These are phyloP conservation scores for Achlya hypogyna DNA, from an alignment of 352 stramenopile genomes.

Conservation along the genomic window DNA sequence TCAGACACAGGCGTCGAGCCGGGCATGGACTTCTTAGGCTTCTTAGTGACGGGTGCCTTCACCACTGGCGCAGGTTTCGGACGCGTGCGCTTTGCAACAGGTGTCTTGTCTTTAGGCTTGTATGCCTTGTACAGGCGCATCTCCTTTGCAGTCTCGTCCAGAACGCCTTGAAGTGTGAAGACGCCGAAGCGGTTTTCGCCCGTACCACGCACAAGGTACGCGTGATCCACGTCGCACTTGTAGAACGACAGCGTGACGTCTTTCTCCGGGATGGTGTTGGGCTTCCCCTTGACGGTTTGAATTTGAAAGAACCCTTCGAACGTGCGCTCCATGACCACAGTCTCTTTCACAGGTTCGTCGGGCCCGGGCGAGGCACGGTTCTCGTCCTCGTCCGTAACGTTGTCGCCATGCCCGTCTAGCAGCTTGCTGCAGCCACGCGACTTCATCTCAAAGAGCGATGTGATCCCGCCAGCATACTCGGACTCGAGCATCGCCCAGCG, in stretches of 20 bases:
- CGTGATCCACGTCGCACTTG: conserved; percentile 42
- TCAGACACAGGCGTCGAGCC: conserved; percentile 36
- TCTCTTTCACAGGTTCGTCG: conserved; percentile 41
- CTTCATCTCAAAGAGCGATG: conserved; percentile 81
- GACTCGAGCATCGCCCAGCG: conserved; percentile 80
- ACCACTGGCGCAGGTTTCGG: conserved; percentile 27
- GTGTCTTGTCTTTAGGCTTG: conserved; percentile 60
- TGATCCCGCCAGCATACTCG: conserved; percentile 70
- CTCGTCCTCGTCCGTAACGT: conserved; percentile 29
- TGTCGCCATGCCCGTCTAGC: conserved; percentile 50
- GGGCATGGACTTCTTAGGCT: not conserved
- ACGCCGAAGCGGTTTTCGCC: conserved; percentile 75
- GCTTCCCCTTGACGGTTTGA: conserved; percentile 73
- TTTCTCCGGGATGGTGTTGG: conserved; percentile 68
- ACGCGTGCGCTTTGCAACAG: conserved; percentile 46
- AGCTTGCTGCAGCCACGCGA: conserved; percentile 51
- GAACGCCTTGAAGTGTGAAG: conserved; percentile 59
- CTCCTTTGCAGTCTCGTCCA: conserved; percentile 70
- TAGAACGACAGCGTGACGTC: conserved; percentile 69
- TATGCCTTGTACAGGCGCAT: conserved; percentile 82
- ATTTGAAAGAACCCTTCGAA: conserved; percentile 85
- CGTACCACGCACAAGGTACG: conserved; percentile 55
- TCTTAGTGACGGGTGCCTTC: conserved; percentile 6
- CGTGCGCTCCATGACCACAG: conserved; percentile 71
- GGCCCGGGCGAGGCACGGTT: conserved; percentile 46